Percentiles rank a stretch among this genome's conserved stretches.
Conservation (phyloP, 169 alveolate genomes). For the Cyclospora cayetanensis region DNA sequence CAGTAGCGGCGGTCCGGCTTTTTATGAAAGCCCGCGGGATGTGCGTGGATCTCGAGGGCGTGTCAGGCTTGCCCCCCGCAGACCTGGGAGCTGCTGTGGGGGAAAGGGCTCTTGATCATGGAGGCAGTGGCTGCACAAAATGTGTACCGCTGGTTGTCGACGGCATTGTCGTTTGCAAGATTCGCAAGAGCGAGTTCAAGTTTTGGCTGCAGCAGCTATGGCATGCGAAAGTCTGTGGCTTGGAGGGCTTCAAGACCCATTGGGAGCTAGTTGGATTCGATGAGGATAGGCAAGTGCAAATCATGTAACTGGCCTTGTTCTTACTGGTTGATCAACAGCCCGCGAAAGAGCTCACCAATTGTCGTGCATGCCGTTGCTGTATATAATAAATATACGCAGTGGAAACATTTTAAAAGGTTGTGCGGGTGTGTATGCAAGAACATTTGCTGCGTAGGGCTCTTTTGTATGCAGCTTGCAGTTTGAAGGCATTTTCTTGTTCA, state of each 20-base stretch:
- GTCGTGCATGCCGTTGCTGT: too few relatives aligned
- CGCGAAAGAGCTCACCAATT: too few relatives aligned
- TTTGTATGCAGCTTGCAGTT: constrained; percentile 65
- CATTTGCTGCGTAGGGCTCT: background rate
- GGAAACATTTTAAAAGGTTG: too few relatives aligned
- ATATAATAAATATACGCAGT: too few relatives aligned
- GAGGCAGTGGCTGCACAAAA: constrained; percentile 71
- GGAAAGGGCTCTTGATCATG: background rate
- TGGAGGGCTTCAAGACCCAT: constrained; percentile 53
- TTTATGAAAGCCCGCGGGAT: constrained; percentile 65
- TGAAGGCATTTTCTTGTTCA: constrained; percentile 94
- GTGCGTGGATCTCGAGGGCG: constrained; percentile 64
- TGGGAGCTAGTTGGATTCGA: constrained; percentile 73
- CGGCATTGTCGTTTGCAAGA: constrained; percentile 91
- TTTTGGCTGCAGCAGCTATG: constrained; percentile 49
- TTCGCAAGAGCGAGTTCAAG: constrained; percentile 41
- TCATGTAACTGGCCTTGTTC: too few relatives aligned
- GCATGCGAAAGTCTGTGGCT: constrained; percentile 42
- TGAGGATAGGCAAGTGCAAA: constrained; percentile 47
- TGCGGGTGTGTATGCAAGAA: too few relatives aligned
- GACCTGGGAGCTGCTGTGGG: constrained; percentile 66
- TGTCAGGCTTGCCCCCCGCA: constrained; percentile 66
- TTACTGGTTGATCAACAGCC: too few relatives aligned
- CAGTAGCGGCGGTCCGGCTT: constrained; percentile 57
- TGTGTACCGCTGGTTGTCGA: constrained; percentile 90